A percentile compares a stretch with the other conserved stretches of the same genome.
Conservation (phyloP, 495 filamentous ascomycete species). For the Neurospora pannonica region DNA sequence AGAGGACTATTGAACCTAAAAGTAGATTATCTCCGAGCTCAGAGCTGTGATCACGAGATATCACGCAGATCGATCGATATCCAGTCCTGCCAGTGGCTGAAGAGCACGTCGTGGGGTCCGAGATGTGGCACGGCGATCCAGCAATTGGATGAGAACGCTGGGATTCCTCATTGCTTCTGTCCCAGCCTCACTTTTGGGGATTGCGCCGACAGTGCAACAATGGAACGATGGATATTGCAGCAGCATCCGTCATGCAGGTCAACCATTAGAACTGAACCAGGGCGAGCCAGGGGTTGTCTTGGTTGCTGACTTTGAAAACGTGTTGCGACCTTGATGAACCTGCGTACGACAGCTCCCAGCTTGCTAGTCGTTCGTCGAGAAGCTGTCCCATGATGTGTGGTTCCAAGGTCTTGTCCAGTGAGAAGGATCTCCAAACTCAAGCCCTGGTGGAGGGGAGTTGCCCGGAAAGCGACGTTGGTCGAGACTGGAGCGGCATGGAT, state of each 20-base stretch:
- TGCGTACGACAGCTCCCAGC: not conserved
- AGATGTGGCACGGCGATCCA: conserved; percentile 7
- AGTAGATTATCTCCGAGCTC: not conserved
- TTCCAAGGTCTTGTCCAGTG: not conserved
- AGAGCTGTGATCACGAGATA: conserved; percentile 2
- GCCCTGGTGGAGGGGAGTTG: not conserved
- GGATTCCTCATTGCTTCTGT: not conserved
- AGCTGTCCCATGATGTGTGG: not conserved
- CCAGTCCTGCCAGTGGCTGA: conserved; percentile 5
- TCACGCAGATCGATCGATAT: not conserved
- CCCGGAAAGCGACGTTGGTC: not conserved
- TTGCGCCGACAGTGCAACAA: not conserved
- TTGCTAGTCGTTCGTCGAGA: not conserved
- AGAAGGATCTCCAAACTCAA: not conserved
- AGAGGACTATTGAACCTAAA: not conserved
- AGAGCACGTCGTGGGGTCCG: conserved; percentile 7
- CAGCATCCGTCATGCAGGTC: conserved; percentile 10
- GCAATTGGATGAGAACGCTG: conserved; percentile 9
- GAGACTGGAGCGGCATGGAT: not conserved
- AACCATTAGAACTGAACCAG: conserved; percentile 3
- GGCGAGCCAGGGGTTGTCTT: not conserved
- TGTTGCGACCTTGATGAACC: not conserved
- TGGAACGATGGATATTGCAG: conserved; percentile 6
- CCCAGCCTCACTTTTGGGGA: conserved; percentile 15
- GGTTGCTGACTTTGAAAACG: conserved; percentile 5